These are phyloP conservation scores for Phalaenopsis equestris DNA, from an alignment of 106 monocot genomes.

Conservation along the genomic window DNA sequence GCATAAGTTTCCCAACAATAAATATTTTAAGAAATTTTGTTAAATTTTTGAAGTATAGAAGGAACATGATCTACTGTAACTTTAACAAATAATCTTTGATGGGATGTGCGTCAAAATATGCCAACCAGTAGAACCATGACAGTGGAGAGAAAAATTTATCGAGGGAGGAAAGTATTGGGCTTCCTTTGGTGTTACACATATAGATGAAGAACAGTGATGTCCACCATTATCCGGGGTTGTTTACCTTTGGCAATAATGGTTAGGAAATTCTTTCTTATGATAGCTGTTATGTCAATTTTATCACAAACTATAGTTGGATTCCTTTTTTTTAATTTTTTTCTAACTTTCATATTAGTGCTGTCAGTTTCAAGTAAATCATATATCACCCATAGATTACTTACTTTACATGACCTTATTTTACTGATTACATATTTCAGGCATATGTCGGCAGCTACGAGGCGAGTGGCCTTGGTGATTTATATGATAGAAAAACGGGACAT, in stretches of 20 bases:
- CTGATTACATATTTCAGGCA: slow-evolving; percentile 34
- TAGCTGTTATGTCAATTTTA: neutral
- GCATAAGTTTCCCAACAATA: no score
- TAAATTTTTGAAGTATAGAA: no score
- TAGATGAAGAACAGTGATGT: neutral
- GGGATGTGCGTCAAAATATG: no score
- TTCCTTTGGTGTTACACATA: no score
- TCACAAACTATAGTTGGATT: neutral
- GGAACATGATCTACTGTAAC: no score
- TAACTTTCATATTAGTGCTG: neutral
- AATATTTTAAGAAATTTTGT: no score
- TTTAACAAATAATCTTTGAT: no score
- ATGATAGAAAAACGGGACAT: slow-evolving; percentile 52
- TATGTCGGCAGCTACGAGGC: slow-evolving; percentile 51
- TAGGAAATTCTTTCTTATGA: neutral
- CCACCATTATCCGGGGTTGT: neutral
- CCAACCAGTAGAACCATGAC: no score
- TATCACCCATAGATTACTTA: neutral
- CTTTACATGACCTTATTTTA: neutral
- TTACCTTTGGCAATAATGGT: neutral
- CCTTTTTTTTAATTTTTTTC: neutral
- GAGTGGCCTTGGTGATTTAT: slow-evolving; percentile 73
- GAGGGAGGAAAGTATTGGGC: no score
- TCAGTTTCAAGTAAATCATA: neutral
- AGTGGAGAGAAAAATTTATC: no score